Evolutionary conservation across 2,329 filamentous ascomycete genomes (phyloP), one percentile per base, ranked within the genome.

Genomic region (Hypoxylon sp.): DNA sequence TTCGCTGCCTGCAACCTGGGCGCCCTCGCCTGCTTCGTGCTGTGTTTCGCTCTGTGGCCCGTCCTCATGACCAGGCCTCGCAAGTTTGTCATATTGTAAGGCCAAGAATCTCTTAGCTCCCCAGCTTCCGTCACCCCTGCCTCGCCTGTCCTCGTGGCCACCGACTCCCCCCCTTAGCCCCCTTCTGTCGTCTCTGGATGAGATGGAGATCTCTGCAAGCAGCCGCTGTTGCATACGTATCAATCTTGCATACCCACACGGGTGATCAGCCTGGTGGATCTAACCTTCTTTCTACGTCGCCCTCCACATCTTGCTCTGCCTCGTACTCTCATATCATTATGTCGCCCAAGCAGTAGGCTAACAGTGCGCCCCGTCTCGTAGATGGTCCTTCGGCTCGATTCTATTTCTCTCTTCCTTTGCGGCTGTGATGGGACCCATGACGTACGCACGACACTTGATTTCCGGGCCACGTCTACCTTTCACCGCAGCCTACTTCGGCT

Each of bases 21-120:
- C 60, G 92, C 95, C 63, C 82, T 92, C 64, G 91, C 90, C 67
- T 94, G 96, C 81, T 98, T 99, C 81, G 86, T 96, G 74, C 87
- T 96, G 69, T 93, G 91, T 81, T 96, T 98, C 79, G 88, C 88
- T 68, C 81, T 98, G 55, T 94, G 96, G 78, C 93, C 93, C 51
- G 83, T 93, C 59, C 83, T 97, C 66, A 84, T 90, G 66, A 77
- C 92, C 65, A 88, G 84, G 73, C 93, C 94, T 67, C 87, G 90
- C 77, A 99, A 98, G 82, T 97, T 99, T 81, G 93, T 94, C 52
- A 92, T 96, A 65, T 77, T 98, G 95, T 98, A 87, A 90, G 94
- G 66, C 63, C 59, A 62, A 55, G 64, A 46, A 45, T 61, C 41
- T 59, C 55, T 55, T 61, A 55, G 48, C 47, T 58, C 58, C 58